These are phyloP conservation scores for Panaeolus cyanescens DNA, from an alignment of 768 basidiomycete genomes.

Conservation along the genomic window DNA sequence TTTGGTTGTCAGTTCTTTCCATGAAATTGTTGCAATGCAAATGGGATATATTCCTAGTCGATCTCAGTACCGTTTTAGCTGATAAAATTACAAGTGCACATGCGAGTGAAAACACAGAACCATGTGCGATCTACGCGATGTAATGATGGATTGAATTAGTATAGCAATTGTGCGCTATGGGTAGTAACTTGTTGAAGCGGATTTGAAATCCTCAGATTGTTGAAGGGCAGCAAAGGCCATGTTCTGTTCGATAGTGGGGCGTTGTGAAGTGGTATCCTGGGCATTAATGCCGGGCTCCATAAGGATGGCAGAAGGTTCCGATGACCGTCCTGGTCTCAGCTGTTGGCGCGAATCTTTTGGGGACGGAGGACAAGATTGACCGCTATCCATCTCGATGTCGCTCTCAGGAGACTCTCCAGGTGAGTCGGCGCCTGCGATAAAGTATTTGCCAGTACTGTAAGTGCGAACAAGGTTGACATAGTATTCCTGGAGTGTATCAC, in stretches of 20 bases:
- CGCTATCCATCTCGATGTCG: constrained; percentile 58
- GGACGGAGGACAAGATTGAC: constrained; percentile 53
- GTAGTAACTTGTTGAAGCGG: constrained; percentile 7
- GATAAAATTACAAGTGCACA: neutral
- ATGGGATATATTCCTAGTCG: neutral
- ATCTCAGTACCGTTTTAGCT: constrained; percentile 10
- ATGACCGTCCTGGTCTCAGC: constrained; percentile 24
- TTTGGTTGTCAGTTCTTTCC: neutral
- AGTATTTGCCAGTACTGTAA: constrained; percentile 64
- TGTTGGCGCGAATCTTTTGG: constrained; percentile 38
- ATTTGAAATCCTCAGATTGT: constrained; percentile 40
- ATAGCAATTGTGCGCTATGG: constrained; percentile 10
- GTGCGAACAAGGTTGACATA: constrained; percentile 92
- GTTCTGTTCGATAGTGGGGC: constrained; percentile 79
- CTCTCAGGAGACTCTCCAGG: constrained; percentile 49
- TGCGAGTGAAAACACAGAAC: neutral
- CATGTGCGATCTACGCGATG: neutral
- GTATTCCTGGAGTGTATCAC: constrained; percentile 89
- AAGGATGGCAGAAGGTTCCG: constrained; percentile 44
- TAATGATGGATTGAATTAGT: neutral
- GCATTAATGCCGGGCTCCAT: constrained; percentile 37
- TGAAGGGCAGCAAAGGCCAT: constrained; percentile 79
- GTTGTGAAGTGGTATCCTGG: constrained; percentile 46
- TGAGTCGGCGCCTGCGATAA: constrained; percentile 48
- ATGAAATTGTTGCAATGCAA: too few relatives aligned